These are phyloP conservation scores for Theobroma grandiflorum DNA, from an alignment of 441 rosid genomes.

Conservation along the genomic window DNA sequence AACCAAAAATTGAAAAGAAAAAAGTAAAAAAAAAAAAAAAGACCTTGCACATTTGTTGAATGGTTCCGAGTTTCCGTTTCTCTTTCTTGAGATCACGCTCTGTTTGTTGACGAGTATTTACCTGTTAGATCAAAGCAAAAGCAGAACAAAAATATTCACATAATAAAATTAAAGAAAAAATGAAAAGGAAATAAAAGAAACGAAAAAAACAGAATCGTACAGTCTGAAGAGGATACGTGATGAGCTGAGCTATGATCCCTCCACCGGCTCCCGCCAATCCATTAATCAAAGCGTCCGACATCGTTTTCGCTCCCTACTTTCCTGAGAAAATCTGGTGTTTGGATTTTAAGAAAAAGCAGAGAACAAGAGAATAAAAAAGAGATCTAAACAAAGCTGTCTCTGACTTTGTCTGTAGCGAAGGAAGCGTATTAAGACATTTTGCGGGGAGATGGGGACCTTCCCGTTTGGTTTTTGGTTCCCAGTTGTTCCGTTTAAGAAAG, in stretches of 20 bases:
- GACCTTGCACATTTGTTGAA: conserved; percentile 85
- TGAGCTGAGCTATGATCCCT: conserved; percentile 97
- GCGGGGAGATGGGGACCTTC: not conserved
- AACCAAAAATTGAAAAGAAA: not conserved
- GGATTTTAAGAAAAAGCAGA: not conserved
- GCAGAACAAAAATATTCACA: not conserved
- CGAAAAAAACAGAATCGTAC: conserved; percentile 41
- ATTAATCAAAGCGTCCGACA: conserved; percentile 96
- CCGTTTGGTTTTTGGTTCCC: not conserved
- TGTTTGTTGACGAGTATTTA: conserved; percentile 93
- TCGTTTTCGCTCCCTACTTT: conserved; percentile 29
- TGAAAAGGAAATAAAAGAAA: not conserved
- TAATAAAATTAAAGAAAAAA: not conserved
- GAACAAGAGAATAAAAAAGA: not conserved
- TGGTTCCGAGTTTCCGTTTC: conserved; percentile 75
- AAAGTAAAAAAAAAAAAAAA: not conserved
- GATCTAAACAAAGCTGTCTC: conserved; percentile 19
- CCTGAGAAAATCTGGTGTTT: conserved; percentile 23
- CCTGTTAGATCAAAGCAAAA: conserved; percentile 48
- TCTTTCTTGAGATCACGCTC: conserved; percentile 82
- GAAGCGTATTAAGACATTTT: not conserved
- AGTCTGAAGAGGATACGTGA: conserved; percentile 97
- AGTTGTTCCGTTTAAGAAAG: conserved; percentile 27
- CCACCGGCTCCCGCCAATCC: conserved; percentile 98
- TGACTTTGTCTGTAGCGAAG: conserved; percentile 31